phyloP scores from a whole-genome alignment of 2,329 filamentous ascomycete genomes.

The Fusarium incarnatum region DNA sequence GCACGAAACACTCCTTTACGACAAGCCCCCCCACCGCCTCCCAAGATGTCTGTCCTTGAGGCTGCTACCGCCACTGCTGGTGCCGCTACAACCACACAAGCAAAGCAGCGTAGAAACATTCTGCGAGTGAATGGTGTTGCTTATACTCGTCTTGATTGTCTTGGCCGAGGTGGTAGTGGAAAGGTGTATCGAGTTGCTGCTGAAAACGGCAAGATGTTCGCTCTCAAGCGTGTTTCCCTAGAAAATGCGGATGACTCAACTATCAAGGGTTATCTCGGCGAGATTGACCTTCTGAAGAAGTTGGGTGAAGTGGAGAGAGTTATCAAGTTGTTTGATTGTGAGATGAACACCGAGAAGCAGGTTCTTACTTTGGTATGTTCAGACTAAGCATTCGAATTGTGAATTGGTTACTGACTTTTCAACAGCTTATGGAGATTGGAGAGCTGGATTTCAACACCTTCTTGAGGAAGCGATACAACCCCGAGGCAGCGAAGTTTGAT shows the following conservation, averaged over 20 bases:
- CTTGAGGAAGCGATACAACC: conserved; percentile 77
- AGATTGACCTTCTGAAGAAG: conserved; percentile 90
- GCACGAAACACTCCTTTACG: conserved; percentile 79
- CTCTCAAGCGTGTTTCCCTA: conserved; percentile 90
- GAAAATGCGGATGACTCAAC: conserved; percentile 88
- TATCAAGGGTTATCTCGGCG: conserved; percentile 89
- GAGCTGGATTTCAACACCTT: conserved; percentile 93
- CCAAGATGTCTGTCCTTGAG: conserved; percentile 97
- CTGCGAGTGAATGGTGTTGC: conserved; percentile 90
- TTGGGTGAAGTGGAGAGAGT: conserved; percentile 88
- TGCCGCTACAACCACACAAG: conserved; percentile 78
- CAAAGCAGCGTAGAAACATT: conserved; percentile 81
- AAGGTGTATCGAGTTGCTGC: conserved; percentile 97
- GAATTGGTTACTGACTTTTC: conserved; percentile 36
- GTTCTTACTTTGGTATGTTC: conserved; percentile 81
- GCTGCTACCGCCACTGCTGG: conserved; percentile 87
- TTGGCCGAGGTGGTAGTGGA: conserved; percentile 91
- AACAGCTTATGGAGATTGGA: conserved; percentile 93
- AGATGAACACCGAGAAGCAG: conserved; percentile 92
- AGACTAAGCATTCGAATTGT: neutral
- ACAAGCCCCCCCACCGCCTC: conserved; percentile 82
- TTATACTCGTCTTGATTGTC: conserved; percentile 89
- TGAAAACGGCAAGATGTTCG: conserved; percentile 95
- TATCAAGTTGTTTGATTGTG: conserved; percentile 89
- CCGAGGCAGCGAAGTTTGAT: conserved; percentile 81